Percentiles rank a stretch among this genome's conserved stretches.
These are phyloP conservation scores for Candida manassasensis DNA, from an alignment of 805 yeast species.

Conservation along the genomic window DNA sequence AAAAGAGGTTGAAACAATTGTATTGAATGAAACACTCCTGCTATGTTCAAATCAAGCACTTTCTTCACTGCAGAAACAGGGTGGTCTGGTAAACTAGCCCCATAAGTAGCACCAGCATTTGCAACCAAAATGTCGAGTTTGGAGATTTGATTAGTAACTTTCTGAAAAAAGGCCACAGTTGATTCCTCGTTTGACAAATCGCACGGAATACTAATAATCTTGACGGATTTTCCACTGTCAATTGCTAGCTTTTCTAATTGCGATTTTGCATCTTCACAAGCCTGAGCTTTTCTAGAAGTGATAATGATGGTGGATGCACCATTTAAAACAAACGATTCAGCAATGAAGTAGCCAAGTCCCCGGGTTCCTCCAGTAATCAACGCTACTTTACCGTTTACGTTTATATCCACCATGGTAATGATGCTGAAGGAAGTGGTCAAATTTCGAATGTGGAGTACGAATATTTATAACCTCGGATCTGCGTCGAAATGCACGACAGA, in stretches of 20 bases:
- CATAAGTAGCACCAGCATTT: constrained; percentile 76
- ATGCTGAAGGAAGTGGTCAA: neutral
- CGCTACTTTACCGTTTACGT: constrained; percentile 53
- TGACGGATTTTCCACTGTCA: constrained; percentile 16
- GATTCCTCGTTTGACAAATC: constrained; percentile 48
- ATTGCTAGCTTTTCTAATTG: constrained; percentile 23
- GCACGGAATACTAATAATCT: constrained; percentile 43
- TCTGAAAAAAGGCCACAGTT: constrained; percentile 33
- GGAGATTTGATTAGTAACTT: constrained; percentile 29
- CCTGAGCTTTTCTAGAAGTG: constrained; percentile 52
- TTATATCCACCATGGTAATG: constrained; percentile 24
- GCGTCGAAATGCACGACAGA: too few species aligned
- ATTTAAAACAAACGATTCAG: constrained; percentile 50
- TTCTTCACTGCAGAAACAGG: constrained; percentile 53
- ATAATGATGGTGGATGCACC: constrained; percentile 55
- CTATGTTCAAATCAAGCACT: constrained; percentile 53
- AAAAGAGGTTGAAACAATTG: constrained; percentile 52
- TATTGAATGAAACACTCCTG: constrained; percentile 57
- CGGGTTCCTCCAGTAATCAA: constrained; percentile 64
- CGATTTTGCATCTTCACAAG: constrained; percentile 48
- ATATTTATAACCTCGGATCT: too few species aligned
- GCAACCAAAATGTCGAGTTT: constrained; percentile 57
- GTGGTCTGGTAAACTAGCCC: constrained; percentile 50
- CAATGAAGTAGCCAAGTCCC: constrained; percentile 60
- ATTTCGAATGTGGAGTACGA: too few species aligned